Conservation (phyloP, 345 rosid genomes). For the Iberis pinnata region DNA sequence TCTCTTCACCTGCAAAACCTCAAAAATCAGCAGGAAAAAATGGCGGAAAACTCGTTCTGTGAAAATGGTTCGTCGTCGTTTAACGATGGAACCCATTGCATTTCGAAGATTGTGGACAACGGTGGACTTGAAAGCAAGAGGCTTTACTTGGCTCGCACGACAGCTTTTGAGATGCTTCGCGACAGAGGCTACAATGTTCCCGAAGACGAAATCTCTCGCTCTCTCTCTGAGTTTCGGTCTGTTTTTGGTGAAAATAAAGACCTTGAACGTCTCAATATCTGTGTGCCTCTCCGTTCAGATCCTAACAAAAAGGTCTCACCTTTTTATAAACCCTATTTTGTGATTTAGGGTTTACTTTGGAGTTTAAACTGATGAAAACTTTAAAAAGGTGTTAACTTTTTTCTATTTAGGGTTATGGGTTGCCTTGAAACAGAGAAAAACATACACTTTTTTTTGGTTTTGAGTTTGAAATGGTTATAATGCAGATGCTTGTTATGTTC, state of each 20-base stretch:
- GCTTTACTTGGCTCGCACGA: slow-evolving; percentile 37
- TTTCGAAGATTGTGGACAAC: slow-evolving; percentile 18
- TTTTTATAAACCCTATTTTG: neutral
- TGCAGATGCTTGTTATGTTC: slow-evolving; percentile 31
- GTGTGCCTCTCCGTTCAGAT: slow-evolving; percentile 20
- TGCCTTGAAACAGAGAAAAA: slow-evolving; percentile 9
- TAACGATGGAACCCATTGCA: slow-evolving; percentile 18
- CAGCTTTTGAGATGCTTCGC: slow-evolving; percentile 31
- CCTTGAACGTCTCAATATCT: slow-evolving; percentile 29
- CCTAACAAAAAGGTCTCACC: slow-evolving; percentile 25
- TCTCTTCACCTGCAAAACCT: neutral
- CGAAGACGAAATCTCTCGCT: slow-evolving; percentile 15
- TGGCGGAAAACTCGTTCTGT: neutral
- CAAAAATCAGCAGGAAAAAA: neutral
- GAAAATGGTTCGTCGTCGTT: slow-evolving; percentile 7
- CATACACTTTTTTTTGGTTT: slow-evolving; percentile 8
- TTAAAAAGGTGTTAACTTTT: neutral
- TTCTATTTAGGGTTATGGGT: neutral
- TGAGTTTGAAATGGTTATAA: slow-evolving; percentile 6
- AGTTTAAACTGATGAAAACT: neutral
- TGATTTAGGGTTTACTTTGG: neutral
- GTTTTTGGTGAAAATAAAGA: slow-evolving; percentile 26
- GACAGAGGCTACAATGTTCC: slow-evolving; percentile 33
- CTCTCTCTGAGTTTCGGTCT: slow-evolving; percentile 28
- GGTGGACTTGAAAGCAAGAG: slow-evolving; percentile 28